Conservation (phyloP, 2,329 filamentous ascomycete species). For the Fusarium concolor region DNA sequence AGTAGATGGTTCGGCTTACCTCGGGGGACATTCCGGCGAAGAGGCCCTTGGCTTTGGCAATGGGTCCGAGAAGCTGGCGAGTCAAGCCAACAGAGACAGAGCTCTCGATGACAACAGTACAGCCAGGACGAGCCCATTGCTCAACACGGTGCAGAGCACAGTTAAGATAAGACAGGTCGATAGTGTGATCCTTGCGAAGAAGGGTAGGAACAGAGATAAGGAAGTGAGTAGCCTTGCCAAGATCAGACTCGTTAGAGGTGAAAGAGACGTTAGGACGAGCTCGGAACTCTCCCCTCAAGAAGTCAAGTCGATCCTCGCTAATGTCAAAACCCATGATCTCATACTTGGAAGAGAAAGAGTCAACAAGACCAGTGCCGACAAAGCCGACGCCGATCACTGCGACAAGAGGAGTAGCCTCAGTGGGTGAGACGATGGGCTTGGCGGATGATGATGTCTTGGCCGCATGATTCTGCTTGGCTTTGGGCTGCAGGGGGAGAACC, state of each 20-base stretch:
- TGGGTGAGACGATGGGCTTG: neutral
- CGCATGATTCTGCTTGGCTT: neutral
- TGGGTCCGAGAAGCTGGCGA: slow-evolving; percentile 59
- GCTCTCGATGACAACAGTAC: slow-evolving; percentile 63
- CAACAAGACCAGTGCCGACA: slow-evolving; percentile 61
- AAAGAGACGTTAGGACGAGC: slow-evolving; percentile 42
- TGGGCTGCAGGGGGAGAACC: neutral
- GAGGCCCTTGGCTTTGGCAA: slow-evolving; percentile 56
- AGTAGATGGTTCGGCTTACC: slow-evolving; percentile 5
- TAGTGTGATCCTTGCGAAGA: slow-evolving; percentile 57
- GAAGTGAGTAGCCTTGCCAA: slow-evolving; percentile 60
- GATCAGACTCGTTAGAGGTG: slow-evolving; percentile 51
- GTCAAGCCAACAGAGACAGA: slow-evolving; percentile 67
- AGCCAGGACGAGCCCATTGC: slow-evolving; percentile 55
- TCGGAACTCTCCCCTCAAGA: slow-evolving; percentile 48
- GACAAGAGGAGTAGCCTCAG: slow-evolving; percentile 49
- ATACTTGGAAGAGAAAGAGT: slow-evolving; percentile 55
- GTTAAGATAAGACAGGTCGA: slow-evolving; percentile 60
- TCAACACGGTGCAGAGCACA: slow-evolving; percentile 57
- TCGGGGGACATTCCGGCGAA: slow-evolving; percentile 62
- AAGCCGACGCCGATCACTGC: slow-evolving; percentile 65
- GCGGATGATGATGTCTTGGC: neutral
- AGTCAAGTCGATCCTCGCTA: slow-evolving; percentile 52
- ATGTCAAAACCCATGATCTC: slow-evolving; percentile 60
- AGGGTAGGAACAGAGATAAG: slow-evolving; percentile 65